Evolutionary conservation across 2,329 filamentous ascomycete genomes (phyloP), one percentile per base, ranked within the genome.

Genomic region (Penicillium polonicum): DNA sequence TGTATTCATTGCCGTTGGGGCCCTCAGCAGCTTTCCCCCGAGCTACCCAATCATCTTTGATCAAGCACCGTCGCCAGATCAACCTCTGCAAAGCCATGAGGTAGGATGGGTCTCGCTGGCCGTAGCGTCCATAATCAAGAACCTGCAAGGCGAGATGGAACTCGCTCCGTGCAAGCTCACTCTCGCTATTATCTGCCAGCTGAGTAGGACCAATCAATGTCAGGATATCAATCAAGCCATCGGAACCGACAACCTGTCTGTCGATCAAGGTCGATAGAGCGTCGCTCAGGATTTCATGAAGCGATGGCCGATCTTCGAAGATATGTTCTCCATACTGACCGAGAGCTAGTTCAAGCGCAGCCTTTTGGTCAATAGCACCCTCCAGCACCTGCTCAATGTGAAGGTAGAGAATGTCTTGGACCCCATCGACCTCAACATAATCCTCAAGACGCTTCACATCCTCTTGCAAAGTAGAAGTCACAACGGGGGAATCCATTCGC

Each of bases 31-130:
- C 93, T 64, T 90, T 86, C 69, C 94, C 93, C 70, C 95, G 83
- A 58, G 79, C 80, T 27, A 83, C 79, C 94, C 94, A 99, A 70
- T 97, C 85, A 72, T 97, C 92, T 49, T 87, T 85, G 64, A 93
- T 83, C 68, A 89, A 89, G 60, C 91, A 88, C 53, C 94, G 86
- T 70, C 94, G 88, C 94, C 94, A 99, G 61, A 97, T 90, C 27
- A 73, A 56, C 38, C 71, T 72, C 6, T 68, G 68, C 44, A 73
- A 56, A 31, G 70, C 64, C 48, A 57, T 57, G 49, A 65, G 43
- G 44, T 68, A 69, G 13, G 62, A 61, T 12, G 65, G 63, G 79
- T 86, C 63, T 78, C 79, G 66, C 73, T 80, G 66, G 80, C 82
- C 63, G 78, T 85, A 69, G 78, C 82, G 73, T 78, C 81, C 68